A percentile compares a stretch with the other conserved stretches of the same genome.
phyloP scores from a whole-genome alignment of 2,329 filamentous ascomycete genomes.

The Colletotrichum limetticola region DNA sequence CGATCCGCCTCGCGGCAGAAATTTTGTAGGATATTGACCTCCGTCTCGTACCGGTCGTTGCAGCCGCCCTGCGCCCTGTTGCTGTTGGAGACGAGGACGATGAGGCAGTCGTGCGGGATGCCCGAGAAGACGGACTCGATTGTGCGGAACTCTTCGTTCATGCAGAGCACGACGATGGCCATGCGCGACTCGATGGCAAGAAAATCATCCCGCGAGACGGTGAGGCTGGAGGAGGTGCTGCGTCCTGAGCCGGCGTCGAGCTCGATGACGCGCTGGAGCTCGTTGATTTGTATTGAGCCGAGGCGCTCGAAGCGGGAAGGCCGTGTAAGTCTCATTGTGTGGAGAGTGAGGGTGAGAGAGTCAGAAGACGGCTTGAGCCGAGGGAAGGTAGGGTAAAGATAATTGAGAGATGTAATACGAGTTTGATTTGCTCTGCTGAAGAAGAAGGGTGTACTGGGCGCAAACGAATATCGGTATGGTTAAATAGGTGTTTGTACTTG shows the following conservation, averaged over 20 bases:
- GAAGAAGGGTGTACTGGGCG: not conserved
- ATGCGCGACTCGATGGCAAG: conserved; percentile 2
- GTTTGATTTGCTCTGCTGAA: not conserved
- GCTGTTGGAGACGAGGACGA: conserved; percentile 22
- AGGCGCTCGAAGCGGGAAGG: conserved; percentile 11
- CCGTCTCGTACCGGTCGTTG: conserved; percentile 1
- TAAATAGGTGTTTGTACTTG: not conserved
- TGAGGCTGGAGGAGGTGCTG: not conserved
- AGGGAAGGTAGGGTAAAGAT: not conserved
- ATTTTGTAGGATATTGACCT: not conserved
- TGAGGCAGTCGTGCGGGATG: conserved; percentile 17
- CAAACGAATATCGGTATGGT: not conserved
- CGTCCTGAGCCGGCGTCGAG: conserved; percentile 10
- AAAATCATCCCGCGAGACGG: not conserved
- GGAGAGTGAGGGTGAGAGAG: too few relatives aligned
- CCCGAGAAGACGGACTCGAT: conserved; percentile 19
- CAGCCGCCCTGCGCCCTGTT: not conserved
- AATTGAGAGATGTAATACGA: not conserved
- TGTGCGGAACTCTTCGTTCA: conserved; percentile 12
- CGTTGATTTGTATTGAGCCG: conserved; percentile 5
- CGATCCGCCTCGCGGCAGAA: not conserved
- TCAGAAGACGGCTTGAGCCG: not conserved
- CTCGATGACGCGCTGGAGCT: conserved; percentile 16
- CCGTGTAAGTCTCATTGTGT: conserved; percentile 4
- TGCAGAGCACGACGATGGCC: conserved; percentile 23